phyloP scores from a whole-genome alignment of 2,329 filamentous ascomycete species.

The Venturia effusa region DNA sequence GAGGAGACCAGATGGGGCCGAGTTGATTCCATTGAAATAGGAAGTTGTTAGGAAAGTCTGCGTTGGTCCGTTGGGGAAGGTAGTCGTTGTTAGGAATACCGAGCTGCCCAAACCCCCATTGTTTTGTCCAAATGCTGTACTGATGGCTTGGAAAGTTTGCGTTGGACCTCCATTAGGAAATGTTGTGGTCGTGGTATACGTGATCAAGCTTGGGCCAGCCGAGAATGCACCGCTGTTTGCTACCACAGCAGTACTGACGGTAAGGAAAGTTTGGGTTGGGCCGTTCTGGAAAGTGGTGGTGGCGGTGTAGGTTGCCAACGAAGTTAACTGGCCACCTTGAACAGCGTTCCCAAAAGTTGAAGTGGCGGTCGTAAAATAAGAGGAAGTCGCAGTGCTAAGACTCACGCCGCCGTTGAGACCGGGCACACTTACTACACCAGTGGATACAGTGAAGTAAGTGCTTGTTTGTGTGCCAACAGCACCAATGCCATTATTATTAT shows the following conservation, averaged over 20 bases:
- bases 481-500: neutral
- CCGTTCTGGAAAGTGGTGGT: slow-evolving; percentile 6
- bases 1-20: neutral
- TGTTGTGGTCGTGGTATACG: slow-evolving; percentile 4
- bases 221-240: neutral
- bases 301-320: neutral
- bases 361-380: neutral
- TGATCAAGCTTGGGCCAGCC: neutral
- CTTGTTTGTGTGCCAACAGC: neutral
- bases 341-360: neutral
- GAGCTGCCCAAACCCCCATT: neutral
- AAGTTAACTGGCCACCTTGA: neutral
- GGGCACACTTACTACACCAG: neutral
- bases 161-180: slow-evolving; percentile 2
- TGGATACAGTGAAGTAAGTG: neutral
- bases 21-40: neutral
- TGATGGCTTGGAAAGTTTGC: neutral
- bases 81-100: neutral
- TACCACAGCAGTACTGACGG: neutral
- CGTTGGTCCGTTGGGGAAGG: slow-evolving; percentile 7
- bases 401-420: slow-evolving; percentile 1
- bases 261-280: slow-evolving; percentile 4
- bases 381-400: neutral
- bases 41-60: slow-evolving; percentile 4
- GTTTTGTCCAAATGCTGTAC: slow-evolving; percentile 3